Percentiles rank a stretch among this genome's conserved stretches.
Evolutionary conservation across 2,329 filamentous ascomycete species (phyloP).

Genomic region (Trichoderma lentiforme): DNA sequence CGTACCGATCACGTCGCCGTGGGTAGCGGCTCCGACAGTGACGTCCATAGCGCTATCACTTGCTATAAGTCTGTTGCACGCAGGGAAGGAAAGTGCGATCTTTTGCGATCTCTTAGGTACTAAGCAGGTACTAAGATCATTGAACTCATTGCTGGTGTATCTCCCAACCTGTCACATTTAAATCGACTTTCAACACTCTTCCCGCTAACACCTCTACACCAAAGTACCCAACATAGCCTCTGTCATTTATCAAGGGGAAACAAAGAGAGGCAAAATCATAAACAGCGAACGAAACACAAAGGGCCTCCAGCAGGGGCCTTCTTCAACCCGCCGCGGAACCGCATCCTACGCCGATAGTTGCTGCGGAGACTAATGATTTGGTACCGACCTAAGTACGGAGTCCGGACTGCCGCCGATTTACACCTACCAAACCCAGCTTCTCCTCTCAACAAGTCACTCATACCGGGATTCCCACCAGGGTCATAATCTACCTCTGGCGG

Average conservation of each 20-base stretch:
- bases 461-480: background rate
- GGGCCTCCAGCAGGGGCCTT: background rate
- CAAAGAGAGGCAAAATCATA: background rate
- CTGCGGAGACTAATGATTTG: background rate
- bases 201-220: background rate
- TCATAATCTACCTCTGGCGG: background rate
- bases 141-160: background rate
- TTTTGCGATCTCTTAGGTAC: background rate
- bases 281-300: background rate
- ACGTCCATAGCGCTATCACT: background rate
- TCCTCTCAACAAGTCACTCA: background rate
- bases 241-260: background rate
- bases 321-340: background rate
- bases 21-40: background rate
- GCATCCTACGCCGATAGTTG: background rate
- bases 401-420: background rate
- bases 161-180: background rate
- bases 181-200: background rate
- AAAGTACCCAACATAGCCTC: background rate
- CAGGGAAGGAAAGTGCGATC: background rate
- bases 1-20: constrained; percentile 2
- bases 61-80: background rate
- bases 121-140: background rate
- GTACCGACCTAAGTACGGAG: background rate
- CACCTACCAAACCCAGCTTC: background rate